Evolutionary conservation across 108 stramenopile species (phyloP), one percentile per base, ranked within the genome.

Genomic region (Fragilaria crotonensis): DNA sequence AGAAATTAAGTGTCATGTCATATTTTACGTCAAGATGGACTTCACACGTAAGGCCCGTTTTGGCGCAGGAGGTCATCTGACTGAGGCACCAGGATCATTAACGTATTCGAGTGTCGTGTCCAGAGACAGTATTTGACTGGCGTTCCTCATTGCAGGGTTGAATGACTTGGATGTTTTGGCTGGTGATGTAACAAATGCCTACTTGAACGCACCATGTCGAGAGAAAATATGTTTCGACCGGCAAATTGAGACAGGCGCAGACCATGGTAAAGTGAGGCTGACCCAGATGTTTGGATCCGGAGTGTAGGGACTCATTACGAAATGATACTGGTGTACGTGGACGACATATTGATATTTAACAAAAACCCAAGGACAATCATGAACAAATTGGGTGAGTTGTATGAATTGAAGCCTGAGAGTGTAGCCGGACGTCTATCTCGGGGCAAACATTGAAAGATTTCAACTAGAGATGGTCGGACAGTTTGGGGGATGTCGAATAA

Each of bases 11-110:
- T n/a, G n/a, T n/a, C n/a, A n/a, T 29, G 52, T 80, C 68, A 52
- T 78, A 9, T 82, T 78, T 30, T 76, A 75, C 50, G 51, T 77
- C 0, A 78, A 82, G 50, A 65, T 66, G n/a, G 53, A 64, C n/a
- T 58, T 75, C 52, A 30, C 25, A 23, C 11, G n/a, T n/a, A n/a
- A n/a, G n/a, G n/a, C n/a, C n/a, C n/a, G n/a, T n/a, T n/a, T n/a
- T n/a, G n/a, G n/a, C 0, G 78, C 73, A 17, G 77, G 59, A 14
- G 81, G 83, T 22, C 64, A 85, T 61, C 54, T 33, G 36, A 64
- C 62, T n/a, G 36, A 63, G 21, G 45, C 64, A 5, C 66, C 70
- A 5, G 25, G 44, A 41, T 31, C 55, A 2, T 53, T 67, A n/a
- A 73, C 72, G 11, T 72, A 77, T 26, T 28, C 68, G 18, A 48